A percentile compares a stretch with the other conserved stretches of the same genome.
These are phyloP conservation scores for Talaromyces atroroseus DNA, from an alignment of 2,329 filamentous ascomycete species.

Conservation along the genomic window DNA sequence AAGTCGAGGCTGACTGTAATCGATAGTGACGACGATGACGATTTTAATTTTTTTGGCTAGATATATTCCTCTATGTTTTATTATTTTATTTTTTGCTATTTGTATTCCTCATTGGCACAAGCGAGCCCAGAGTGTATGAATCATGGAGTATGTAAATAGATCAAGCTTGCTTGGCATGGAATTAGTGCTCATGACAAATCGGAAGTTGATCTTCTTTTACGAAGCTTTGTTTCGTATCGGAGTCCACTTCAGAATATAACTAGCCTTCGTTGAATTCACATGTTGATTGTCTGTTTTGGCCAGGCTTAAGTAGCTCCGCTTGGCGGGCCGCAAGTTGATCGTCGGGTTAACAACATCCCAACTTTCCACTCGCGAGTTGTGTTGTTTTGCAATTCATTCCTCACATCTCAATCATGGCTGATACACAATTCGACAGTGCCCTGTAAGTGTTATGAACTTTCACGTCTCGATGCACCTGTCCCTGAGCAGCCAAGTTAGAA, in stretches of 20 bases:
- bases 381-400: slow-evolving; percentile 10
- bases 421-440: slow-evolving; percentile 48
- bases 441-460: slow-evolving; percentile 34
- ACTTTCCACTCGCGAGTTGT: neutral
- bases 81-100: neutral
- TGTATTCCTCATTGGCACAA: neutral
- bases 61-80: neutral
- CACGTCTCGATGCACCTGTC: neutral
- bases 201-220: no score
- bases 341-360: neutral
- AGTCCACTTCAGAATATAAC: no score
- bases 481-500: neutral
- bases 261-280: neutral
- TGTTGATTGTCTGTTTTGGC: neutral
- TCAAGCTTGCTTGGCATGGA: neutral
- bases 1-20: slow-evolving; percentile 15
- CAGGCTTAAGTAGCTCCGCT: neutral
- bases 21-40: slow-evolving; percentile 25
- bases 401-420: slow-evolving; percentile 33
- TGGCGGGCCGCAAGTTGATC: neutral
- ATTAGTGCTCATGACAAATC: neutral
- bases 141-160: neutral
- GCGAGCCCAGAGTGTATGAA: neutral
- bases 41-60: slow-evolving; percentile 14
- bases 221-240: neutral